Conservation (phyloP, 139 green algal genomes). For the Tetradesmus obliquus region DNA sequence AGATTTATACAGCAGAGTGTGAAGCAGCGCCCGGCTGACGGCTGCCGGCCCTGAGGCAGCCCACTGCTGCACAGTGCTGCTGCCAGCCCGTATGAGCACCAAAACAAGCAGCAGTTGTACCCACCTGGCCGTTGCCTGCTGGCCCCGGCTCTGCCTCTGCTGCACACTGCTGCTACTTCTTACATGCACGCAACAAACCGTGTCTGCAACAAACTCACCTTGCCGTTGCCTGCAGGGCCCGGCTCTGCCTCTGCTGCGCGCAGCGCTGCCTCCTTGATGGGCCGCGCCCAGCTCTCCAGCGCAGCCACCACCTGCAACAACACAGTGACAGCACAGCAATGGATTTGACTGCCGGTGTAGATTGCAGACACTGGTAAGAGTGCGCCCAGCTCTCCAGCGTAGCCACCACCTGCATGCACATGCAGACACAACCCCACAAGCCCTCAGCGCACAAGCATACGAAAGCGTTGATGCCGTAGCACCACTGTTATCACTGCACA, state of each 20-base stretch:
- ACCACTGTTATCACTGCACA: too few species aligned
- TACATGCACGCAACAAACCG: too few species aligned
- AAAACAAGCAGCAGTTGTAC: not conserved
- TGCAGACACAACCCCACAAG: too few species aligned
- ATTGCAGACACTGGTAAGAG: too few species aligned
- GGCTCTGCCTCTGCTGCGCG: slow-evolving; percentile 13
- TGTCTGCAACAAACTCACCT: not conserved
- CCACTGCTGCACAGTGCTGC: too few species aligned
- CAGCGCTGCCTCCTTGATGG: slow-evolving; percentile 58
- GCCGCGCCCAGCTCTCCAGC: slow-evolving; percentile 81
- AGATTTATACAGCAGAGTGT: too few species aligned
- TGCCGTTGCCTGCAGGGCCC: not conserved
- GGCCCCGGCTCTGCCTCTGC: not conserved
- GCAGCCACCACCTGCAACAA: slow-evolving; percentile 64
- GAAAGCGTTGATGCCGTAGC: too few species aligned
- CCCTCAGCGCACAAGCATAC: too few species aligned
- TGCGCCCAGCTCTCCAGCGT: too few species aligned
- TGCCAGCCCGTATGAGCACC: not conserved
- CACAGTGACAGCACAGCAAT: not conserved
- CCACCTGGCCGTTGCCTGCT: not conserved
- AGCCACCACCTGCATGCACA: too few species aligned
- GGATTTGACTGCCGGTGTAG: not conserved
- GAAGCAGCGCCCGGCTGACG: too few species aligned
- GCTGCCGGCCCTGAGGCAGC: too few species aligned
- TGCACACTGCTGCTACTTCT: not conserved